phyloP scores from a whole-genome alignment of 2,329 filamentous ascomycete species.

The Knufia petricola region DNA sequence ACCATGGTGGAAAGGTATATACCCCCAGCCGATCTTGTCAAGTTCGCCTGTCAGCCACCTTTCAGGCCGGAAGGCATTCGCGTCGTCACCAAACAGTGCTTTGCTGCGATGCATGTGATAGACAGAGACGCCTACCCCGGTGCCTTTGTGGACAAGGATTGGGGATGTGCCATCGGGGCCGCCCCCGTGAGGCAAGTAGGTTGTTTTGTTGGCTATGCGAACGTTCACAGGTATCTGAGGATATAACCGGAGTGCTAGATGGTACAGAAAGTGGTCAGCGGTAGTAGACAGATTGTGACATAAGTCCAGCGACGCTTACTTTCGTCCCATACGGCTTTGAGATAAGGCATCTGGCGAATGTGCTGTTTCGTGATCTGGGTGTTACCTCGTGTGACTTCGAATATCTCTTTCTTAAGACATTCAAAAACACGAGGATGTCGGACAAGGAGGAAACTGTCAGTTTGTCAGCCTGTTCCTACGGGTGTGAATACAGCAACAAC shows the following conservation, averaged over 20 bases:
- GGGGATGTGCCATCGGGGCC: conserved; percentile 24
- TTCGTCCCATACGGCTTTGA: conserved; percentile 43
- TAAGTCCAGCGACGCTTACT: too few species aligned
- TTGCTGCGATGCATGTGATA: conserved; percentile 39
- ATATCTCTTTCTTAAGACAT: conserved; percentile 2
- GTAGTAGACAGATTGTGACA: too few species aligned
- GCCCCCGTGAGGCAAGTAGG: conserved; percentile 26
- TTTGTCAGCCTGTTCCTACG: too few species aligned
- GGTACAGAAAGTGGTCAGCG: too few species aligned
- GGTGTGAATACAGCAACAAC: too few species aligned
- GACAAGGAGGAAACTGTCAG: conserved; percentile 21
- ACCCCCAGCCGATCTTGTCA: conserved; percentile 29
- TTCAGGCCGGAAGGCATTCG: conserved; percentile 11
- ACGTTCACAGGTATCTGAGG: conserved; percentile 24
- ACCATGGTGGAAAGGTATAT: conserved; percentile 32
- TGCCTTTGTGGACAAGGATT: conserved; percentile 25
- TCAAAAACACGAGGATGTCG: conserved; percentile 14
- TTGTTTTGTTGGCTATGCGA: conserved; percentile 22
- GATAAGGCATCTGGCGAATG: conserved; percentile 36
- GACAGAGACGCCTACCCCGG: conserved; percentile 21
- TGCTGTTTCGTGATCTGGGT: conserved; percentile 8
- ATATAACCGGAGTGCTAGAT: conserved; percentile 20
- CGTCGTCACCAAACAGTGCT: conserved; percentile 28
- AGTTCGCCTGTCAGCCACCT: conserved; percentile 16
- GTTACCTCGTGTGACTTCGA: conserved; percentile 3